Conservation (phyloP, 768 basidiomycete species). For the Russula foetens region DNA sequence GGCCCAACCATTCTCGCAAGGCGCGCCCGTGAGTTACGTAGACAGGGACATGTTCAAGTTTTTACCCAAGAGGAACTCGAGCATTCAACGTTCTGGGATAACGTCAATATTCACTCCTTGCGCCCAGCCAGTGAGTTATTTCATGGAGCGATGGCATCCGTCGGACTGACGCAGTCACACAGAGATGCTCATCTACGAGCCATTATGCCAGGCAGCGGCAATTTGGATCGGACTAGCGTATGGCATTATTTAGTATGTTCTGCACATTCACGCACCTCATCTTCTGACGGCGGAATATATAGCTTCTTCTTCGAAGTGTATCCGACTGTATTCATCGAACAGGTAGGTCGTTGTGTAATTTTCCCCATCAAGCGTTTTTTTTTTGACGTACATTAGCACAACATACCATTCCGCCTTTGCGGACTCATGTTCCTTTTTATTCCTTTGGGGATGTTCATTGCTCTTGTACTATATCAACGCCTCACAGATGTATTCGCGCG, state of each 20-base stretch:
- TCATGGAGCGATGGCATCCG: background rate
- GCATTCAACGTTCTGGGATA: constrained; percentile 6
- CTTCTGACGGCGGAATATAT: background rate
- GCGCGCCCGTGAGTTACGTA: constrained; percentile 14
- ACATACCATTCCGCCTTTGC: constrained; percentile 20
- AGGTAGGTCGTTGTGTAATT: constrained; percentile 7
- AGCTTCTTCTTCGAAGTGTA: constrained; percentile 24
- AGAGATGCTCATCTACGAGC: constrained; percentile 21
- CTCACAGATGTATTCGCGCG: constrained; percentile 11
- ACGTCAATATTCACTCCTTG: constrained; percentile 13
- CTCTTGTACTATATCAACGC: constrained; percentile 1
- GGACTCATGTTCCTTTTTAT: constrained; percentile 21
- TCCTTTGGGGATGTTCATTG: constrained; percentile 18
- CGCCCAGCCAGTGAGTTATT: constrained; percentile 17
- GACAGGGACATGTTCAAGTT: constrained; percentile 13
- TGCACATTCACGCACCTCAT: no score
- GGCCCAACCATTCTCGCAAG: constrained; percentile 19
- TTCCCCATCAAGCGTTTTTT: background rate
- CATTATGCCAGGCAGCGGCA: constrained; percentile 19
- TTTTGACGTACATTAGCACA: constrained; percentile 10
- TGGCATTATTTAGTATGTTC: constrained; percentile 22
- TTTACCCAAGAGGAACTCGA: constrained; percentile 20
- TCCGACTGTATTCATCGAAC: constrained; percentile 20
- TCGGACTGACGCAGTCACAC: background rate
- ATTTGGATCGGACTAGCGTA: constrained; percentile 22